Conservation (phyloP, 2,329 filamentous ascomycete genomes). For the Plenodomus lindquistii region DNA sequence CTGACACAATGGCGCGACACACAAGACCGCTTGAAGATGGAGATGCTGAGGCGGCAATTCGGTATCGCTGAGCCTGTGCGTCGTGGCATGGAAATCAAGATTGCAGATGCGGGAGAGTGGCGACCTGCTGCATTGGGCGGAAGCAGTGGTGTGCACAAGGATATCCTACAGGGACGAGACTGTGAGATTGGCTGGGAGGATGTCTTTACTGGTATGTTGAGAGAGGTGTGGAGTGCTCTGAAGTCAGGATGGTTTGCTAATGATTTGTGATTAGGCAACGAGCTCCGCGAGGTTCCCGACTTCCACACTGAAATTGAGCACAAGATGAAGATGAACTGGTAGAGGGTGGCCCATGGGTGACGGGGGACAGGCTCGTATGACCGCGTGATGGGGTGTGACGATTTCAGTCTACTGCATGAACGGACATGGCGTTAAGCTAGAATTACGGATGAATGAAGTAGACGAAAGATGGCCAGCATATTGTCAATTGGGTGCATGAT, state of each 20-base stretch:
- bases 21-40: slow-evolving; percentile 86
- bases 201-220: slow-evolving; percentile 69
- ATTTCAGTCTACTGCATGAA: neutral
- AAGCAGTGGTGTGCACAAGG: slow-evolving; percentile 76
- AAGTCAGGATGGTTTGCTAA: neutral
- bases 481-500: neutral
- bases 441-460: neutral
- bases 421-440: neutral
- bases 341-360: slow-evolving; percentile 3
- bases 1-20: slow-evolving; percentile 89
- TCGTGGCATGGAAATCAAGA: slow-evolving; percentile 93
- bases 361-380: neutral
- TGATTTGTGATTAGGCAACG: slow-evolving; percentile 58
- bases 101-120: slow-evolving; percentile 79
- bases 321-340: slow-evolving; percentile 78
- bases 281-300: slow-evolving; percentile 68
- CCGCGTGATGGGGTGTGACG: neutral
- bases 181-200: slow-evolving; percentile 87
- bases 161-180: slow-evolving; percentile 83
- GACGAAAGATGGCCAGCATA: neutral
- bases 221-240: slow-evolving; percentile 29
- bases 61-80: slow-evolving; percentile 92
- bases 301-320: slow-evolving; percentile 95
- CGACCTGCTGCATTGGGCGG: slow-evolving; percentile 71
- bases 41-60: slow-evolving; percentile 81